Conservation (phyloP, 495 filamentous ascomycete species). For the Aspergillus indologenus region DNA sequence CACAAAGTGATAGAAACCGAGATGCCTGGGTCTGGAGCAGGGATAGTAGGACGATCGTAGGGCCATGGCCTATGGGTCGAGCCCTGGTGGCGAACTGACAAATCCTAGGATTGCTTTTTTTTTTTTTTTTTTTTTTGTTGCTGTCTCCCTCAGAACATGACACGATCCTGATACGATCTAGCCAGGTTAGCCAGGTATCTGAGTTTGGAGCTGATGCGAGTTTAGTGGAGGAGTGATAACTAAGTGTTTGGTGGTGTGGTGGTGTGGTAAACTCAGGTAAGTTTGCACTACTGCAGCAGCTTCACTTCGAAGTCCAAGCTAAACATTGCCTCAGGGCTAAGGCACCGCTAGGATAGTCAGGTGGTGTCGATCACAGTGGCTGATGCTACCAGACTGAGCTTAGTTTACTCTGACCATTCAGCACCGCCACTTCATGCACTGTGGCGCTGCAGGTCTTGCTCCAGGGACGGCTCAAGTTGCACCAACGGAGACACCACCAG, state of each 20-base stretch:
- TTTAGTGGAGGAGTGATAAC: background rate
- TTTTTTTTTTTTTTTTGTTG: no score
- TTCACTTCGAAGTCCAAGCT: background rate
- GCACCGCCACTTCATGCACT: constrained; percentile 1
- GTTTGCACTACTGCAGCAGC: background rate
- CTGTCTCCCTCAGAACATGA: background rate
- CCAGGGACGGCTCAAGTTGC: background rate
- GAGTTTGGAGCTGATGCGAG: background rate
- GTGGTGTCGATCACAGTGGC: constrained; percentile 2
- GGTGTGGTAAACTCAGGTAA: no score
- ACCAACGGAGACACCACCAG: background rate
- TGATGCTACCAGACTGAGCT: background rate
- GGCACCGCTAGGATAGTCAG: background rate
- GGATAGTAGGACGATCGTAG: background rate
- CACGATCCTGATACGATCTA: background rate
- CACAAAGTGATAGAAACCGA: background rate
- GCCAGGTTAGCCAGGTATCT: background rate
- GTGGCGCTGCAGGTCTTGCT: constrained; percentile 2
- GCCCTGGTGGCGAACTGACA: constrained; percentile 19
- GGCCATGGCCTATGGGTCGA: constrained; percentile 10
- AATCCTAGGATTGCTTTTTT: constrained; percentile 13
- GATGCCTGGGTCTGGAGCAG: background rate
- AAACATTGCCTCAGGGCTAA: background rate
- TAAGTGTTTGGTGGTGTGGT: no score
- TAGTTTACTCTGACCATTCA: no score